These are phyloP conservation scores for Stramenopiles sp. DNA, from an alignment of 352 stramenopile species.

Conservation along the genomic window DNA sequence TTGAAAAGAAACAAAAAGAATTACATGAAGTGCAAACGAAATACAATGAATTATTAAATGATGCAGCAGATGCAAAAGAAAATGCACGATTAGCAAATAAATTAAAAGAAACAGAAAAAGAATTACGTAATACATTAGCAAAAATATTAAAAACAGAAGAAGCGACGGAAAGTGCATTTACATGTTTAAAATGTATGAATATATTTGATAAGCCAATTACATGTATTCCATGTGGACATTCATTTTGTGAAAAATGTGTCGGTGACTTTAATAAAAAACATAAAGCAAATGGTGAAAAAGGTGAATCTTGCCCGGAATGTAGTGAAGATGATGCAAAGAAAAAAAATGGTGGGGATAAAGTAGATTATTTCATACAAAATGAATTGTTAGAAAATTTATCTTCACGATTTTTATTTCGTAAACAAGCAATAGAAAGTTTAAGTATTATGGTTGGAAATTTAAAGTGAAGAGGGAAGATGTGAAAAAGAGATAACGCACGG, in stretches of 20 bases:
- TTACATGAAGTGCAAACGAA: background rate
- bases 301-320: slow-evolving; percentile 1
- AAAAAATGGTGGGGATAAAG: background rate
- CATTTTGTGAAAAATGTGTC: slow-evolving; percentile 8
- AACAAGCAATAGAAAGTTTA: background rate
- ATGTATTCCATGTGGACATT: slow-evolving; percentile 7
- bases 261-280: background rate
- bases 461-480: no score
- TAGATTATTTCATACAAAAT: slow-evolving; percentile 8
- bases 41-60: background rate
- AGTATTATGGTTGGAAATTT: background rate
- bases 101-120: background rate
- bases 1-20: background rate
- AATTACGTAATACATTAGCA: background rate
- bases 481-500: no score
- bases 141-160: slow-evolving; percentile 4
- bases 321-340: background rate
- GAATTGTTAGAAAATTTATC: background rate
- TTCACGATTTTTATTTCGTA: background rate
- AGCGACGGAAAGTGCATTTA: slow-evolving; percentile 7
- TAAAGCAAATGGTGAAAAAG: background rate
- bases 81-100: background rate
- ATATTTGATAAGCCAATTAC: slow-evolving; percentile 7
- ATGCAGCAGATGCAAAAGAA: background rate
- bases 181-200: slow-evolving; percentile 5